These are phyloP conservation scores for Cryptosporidium felis DNA, from an alignment of 169 alveolate species.

Conservation along the genomic window DNA sequence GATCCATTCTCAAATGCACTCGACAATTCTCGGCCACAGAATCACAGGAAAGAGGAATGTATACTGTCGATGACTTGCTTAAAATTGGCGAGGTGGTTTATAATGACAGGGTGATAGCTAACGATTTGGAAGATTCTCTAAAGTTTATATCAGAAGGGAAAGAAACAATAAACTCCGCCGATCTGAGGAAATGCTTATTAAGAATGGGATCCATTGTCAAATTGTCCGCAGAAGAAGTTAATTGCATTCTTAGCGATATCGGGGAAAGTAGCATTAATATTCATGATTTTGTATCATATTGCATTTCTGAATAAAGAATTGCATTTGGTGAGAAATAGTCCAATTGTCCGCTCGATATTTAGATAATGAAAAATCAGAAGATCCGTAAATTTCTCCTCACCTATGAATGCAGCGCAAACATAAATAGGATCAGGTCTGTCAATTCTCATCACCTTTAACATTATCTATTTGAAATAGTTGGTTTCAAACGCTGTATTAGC, in stretches of 20 bases:
- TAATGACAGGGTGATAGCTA: conserved; percentile 47
- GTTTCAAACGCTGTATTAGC: too few species aligned
- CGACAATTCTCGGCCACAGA: background rate
- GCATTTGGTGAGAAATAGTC: background rate
- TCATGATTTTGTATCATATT: conserved; percentile 55
- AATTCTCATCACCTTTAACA: conserved; percentile 26
- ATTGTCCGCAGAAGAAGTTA: conserved; percentile 38
- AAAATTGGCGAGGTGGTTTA: conserved; percentile 63
- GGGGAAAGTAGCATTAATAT: conserved; percentile 50
- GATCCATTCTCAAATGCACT: background rate
- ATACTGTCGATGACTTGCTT: conserved; percentile 18
- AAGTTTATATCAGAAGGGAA: conserved; percentile 35
- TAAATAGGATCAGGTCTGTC: conserved; percentile 72
- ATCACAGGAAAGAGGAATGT: conserved; percentile 36
- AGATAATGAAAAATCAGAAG: conserved; percentile 39
- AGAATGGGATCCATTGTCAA: conserved; percentile 23
- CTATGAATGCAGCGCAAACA: background rate
- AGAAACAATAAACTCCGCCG: conserved; percentile 21
- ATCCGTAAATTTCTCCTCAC: conserved; percentile 66
- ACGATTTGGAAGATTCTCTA: conserved; percentile 12
- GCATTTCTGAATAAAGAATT: conserved; percentile 19
- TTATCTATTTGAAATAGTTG: too few species aligned
- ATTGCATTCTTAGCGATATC: conserved; percentile 49
- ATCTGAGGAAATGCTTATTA: conserved; percentile 1
- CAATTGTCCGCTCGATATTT: background rate